These are phyloP conservation scores for Acanthochlamys bracteata DNA, from an alignment of 106 monocot species.

Conservation along the genomic window DNA sequence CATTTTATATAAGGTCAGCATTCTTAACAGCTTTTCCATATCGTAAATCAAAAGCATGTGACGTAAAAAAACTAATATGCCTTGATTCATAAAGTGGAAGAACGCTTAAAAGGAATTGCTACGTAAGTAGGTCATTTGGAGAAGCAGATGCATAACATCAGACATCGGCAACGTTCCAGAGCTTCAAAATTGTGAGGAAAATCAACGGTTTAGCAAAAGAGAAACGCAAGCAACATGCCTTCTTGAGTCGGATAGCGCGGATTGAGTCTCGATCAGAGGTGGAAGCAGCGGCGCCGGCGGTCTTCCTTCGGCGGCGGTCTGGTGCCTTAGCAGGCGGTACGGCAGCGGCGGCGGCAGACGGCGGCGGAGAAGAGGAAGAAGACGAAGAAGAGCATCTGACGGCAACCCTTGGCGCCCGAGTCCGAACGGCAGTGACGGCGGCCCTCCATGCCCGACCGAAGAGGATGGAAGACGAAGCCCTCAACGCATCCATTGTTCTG, in stretches of 20 bases:
- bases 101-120: no score
- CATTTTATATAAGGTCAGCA: no score
- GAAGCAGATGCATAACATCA: no score
- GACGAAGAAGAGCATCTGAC: constrained; percentile 38
- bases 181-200: background rate
- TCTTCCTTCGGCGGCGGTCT: constrained; percentile 30
- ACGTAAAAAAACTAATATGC: no score
- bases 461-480: constrained; percentile 23
- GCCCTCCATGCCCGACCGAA: constrained; percentile 17
- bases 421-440: constrained; percentile 1
- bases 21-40: no score
- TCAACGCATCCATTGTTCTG: constrained; percentile 19
- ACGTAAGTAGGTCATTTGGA: no score
- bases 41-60: no score
- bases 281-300: constrained; percentile 35
- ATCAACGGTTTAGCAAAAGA: background rate
- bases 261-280: constrained; percentile 65
- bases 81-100: no score
- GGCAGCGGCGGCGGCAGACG: constrained; percentile 13
- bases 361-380: constrained; percentile 16
- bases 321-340: background rate
- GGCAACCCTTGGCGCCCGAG: background rate
- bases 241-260: constrained; percentile 66
- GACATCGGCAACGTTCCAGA: no score
- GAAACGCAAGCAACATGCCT: constrained; percentile 17